A percentile compares a stretch with the other conserved stretches of the same genome.
These are phyloP conservation scores for Tetracentron sinense DNA, from an alignment of 164 flowering plant genomes.

Conservation along the genomic window DNA sequence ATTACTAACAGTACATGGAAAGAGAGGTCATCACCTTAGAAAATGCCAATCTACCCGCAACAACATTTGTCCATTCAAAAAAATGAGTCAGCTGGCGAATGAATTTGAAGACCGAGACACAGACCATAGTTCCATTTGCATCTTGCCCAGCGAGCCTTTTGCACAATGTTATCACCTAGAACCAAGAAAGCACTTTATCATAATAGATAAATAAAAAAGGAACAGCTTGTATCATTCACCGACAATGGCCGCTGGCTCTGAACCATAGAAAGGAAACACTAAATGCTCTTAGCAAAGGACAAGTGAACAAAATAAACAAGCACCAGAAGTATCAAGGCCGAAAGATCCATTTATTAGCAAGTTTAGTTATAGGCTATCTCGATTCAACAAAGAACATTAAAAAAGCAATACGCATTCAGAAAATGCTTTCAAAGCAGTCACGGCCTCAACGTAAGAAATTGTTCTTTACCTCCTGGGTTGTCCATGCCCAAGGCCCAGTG, in stretches of 20 bases:
- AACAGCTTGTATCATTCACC: too few relatives aligned
- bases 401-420: neutral
- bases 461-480: conserved; percentile 86
- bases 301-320: neutral
- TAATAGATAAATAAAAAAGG: too few relatives aligned
- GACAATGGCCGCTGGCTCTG: neutral
- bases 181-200: conserved; percentile 6
- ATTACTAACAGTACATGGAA: neutral
- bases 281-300: neutral
- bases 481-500: conserved; percentile 99
- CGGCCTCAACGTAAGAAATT: neutral
- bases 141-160: conserved; percentile 99
- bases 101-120: conserved; percentile 77
- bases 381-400: neutral
- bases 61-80: conserved; percentile 98
- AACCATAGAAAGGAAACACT: neutral
- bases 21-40: conserved; percentile 65
- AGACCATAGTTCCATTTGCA: conserved; percentile 96
- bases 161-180: conserved; percentile 88
- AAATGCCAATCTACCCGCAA: conserved; percentile 96
- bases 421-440: neutral
- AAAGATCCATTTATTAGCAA: neutral
- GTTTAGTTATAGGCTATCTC: neutral
- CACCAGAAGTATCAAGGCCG: neutral
- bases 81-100: conserved; percentile 82